These are phyloP conservation scores for Fomitopsis pulvina DNA, from an alignment of 768 basidiomycete genomes.

Conservation along the genomic window DNA sequence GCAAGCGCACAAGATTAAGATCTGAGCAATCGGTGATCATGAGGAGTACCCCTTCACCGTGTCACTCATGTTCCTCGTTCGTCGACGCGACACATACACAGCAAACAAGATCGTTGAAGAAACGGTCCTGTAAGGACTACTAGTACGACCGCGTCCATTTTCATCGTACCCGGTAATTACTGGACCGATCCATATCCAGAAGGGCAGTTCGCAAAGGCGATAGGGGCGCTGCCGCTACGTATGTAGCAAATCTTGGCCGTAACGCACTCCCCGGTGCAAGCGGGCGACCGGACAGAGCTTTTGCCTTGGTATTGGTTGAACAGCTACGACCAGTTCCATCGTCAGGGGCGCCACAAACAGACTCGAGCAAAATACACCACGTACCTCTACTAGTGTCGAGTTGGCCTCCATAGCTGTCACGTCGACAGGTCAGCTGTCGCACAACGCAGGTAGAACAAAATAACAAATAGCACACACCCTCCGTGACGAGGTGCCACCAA, in stretches of 20 bases:
- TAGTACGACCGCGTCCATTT: not conserved
- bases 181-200: slow-evolving; percentile 64
- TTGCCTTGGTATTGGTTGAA: slow-evolving; percentile 75
- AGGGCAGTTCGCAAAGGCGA: slow-evolving; percentile 54
- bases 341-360: too few species aligned
- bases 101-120: too few species aligned
- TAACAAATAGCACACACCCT: slow-evolving; percentile 36
- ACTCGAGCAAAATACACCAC: too few species aligned
- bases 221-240: slow-evolving; percentile 61
- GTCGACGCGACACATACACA: too few species aligned
- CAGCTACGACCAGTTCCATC: slow-evolving; percentile 30
- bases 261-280: slow-evolving; percentile 59
- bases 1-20: slow-evolving; percentile 1
- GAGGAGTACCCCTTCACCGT: too few species aligned
- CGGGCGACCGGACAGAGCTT: slow-evolving; percentile 42
- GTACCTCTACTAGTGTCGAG: slow-evolving; percentile 49
- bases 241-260: slow-evolving; percentile 72
- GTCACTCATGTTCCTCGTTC: too few species aligned
- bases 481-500: slow-evolving; percentile 79
- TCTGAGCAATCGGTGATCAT: not conserved
- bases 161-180: slow-evolving; percentile 6
- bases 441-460: not conserved
- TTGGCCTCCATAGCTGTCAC: slow-evolving; percentile 38
- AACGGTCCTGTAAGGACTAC: too few species aligned
- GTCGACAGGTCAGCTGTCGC: not conserved